phyloP scores from a whole-genome alignment of 2,329 filamentous ascomycete species.

The Seiridium cupressi region DNA sequence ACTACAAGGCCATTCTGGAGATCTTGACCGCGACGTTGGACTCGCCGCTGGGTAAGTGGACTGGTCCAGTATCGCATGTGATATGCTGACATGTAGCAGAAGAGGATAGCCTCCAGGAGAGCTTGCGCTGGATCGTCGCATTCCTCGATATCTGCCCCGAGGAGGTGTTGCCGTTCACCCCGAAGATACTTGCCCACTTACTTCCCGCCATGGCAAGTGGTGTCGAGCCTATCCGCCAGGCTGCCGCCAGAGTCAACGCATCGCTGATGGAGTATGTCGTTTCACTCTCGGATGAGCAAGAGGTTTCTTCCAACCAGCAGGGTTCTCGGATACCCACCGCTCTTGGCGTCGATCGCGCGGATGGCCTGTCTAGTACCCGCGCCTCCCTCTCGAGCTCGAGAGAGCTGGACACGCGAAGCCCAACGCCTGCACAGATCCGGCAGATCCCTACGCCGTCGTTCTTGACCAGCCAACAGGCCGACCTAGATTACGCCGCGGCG shows the following conservation, averaged over 20 bases:
- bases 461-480: constrained; percentile 47
- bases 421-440: constrained; percentile 49
- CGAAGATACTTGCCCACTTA: constrained; percentile 85
- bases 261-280: constrained; percentile 94
- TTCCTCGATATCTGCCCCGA: constrained; percentile 98
- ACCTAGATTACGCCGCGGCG: constrained; percentile 93
- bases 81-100: constrained; percentile 49
- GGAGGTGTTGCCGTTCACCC: constrained; percentile 92
- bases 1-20: constrained; percentile 86
- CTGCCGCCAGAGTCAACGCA: constrained; percentile 84
- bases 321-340: constrained; percentile 40
- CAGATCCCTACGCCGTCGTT: constrained; percentile 38
- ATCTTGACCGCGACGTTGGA: constrained; percentile 89
- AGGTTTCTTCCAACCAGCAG: constrained; percentile 29
- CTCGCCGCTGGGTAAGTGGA: constrained; percentile 65
- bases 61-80: neutral
- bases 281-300: constrained; percentile 74
- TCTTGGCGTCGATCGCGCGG: constrained; percentile 41
- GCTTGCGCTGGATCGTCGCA: constrained; percentile 90
- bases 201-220: constrained; percentile 92
- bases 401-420: constrained; percentile 52
- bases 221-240: constrained; percentile 83
- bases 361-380: constrained; percentile 47
- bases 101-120: constrained; percentile 88
- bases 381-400: constrained; percentile 51